Base-by-base conservation (phyloP, 257 asterid species). In the Henckelia pumila region DNA sequence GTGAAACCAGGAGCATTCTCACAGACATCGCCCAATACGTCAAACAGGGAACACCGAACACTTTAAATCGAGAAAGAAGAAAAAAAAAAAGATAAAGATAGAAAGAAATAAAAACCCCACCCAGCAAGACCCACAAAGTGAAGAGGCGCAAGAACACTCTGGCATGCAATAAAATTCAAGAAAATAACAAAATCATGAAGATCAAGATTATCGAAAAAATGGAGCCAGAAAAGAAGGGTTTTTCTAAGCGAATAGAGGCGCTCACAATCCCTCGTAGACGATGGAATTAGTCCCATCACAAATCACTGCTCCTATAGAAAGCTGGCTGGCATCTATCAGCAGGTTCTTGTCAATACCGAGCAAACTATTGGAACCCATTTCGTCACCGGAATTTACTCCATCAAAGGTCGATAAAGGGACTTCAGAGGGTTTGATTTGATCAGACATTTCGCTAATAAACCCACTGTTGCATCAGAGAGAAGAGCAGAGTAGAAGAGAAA, bases 221-320 rank as follows among this genome's bases (percentile, higher is more conserved):
- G 50, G 61, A 63, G 11, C 33, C 13, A 67, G 2, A 9, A 9
- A 20, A 66, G 52, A 24, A 5, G 59, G 29, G 32, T 16, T 8
- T 8, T 17, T 17, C 11, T 6, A n/a, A 26, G 1, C 22, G 22
- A 37, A 50, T 56, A 63, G 35, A 14, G 2, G 7, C 26, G 77
- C 90, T 82, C 69, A 86, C 94, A 63, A 40, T 66, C 91, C 95
- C 73, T 83, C 76, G 53, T 85, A 81, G 25, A 87, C 91, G 28
- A 71, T 58, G 13, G 95, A 81, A 40, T 79, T 74, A 25, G 61
- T 66, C 1, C 91, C 85, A 49, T 78, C 91, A 61, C 85, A 79
- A 77, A 87, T 71, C 79, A 77, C 64, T 21, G 75, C 67, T 25
- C 89, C 95, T 29, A 81, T 68, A 17, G 59, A 35, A 59, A 87